Evolutionary conservation across 192 early-diverging fungal species (phyloP), one percentile per base, ranked within the genome.

Genomic region (Phlyctochytrium bullatum): DNA sequence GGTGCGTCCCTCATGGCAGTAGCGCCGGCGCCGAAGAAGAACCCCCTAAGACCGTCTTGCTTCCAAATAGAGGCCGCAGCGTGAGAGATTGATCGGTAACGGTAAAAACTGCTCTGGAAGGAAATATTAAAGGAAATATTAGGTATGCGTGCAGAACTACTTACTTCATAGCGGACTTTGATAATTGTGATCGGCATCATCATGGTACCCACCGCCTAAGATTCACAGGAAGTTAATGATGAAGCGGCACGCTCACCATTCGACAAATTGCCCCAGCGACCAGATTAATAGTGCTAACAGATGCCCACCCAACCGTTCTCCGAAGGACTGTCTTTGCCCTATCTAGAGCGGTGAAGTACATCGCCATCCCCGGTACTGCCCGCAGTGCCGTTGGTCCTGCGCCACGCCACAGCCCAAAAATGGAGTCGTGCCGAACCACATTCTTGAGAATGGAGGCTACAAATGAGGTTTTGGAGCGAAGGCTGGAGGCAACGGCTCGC

Each of bases 141-240:
- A n/a, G n/a, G n/a, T n/a, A n/a, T n/a, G n/a, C n/a, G n/a, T n/a
- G n/a, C n/a, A n/a, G n/a, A n/a, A n/a, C 33, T n/a, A 57, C 65
- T 51, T 77, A 89, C 89, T 83, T 96, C 95, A 63, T 87, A 95
- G 59, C 92, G 83, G 36, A 94, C 88, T 79, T 97, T 97, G 60
- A 97, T 82, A 33, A 95, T 88, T 0, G 93, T 92, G n/a, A 92
- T 86, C 0, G 95, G 95, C 95, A 97, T 97, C 79, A 95, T 81
- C 0, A 94, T 60, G 61, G 93, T 89, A 3, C 95, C 95, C 27
- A 91, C 87, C 6, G 89, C 67, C 68, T 73, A 74, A 12, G 27
- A 47, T 47, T 14, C 6, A 20, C 20, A 20, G 24, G 10, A 12
- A 64, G 17, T 61, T 10, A 34, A 20, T 62, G 3, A 10, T 6